Conservation (phyloP, 2,329 filamentous ascomycete genomes). For the Pyricularia sp. region DNA sequence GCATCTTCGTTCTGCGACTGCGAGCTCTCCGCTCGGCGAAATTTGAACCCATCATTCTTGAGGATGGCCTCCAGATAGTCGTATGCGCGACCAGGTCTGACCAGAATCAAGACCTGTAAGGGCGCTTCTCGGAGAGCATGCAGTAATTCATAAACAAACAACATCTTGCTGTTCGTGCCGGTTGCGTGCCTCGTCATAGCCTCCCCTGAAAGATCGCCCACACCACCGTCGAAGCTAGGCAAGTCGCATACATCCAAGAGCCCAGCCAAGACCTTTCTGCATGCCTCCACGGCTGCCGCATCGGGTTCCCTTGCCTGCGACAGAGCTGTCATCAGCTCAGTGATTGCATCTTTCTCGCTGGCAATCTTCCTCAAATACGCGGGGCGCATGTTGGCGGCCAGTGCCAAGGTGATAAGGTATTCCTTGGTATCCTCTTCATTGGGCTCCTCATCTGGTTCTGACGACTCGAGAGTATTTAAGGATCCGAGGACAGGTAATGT, state of each 20-base stretch:
- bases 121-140: conserved; percentile 30
- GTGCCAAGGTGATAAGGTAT: conserved; percentile 46
- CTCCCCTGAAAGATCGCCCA: conserved; percentile 28
- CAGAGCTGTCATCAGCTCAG: background rate
- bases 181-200: conserved; percentile 43
- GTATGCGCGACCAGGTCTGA: conserved; percentile 36
- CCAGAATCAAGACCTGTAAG: conserved; percentile 43
- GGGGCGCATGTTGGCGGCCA: conserved; percentile 41
- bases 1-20: conserved; percentile 8
- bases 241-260: conserved; percentile 49
- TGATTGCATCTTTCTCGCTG: background rate
- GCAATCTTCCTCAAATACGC: conserved; percentile 40
- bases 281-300: background rate
- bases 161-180: conserved; percentile 50
- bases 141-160: conserved; percentile 48
- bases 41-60: conserved; percentile 25
- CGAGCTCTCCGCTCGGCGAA: conserved; percentile 16
- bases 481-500: background rate
- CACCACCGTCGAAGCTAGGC: conserved; percentile 40
- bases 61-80: conserved; percentile 43
- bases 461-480: conserved; percentile 5
- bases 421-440: conserved; percentile 21
- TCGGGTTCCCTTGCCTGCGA: background rate
- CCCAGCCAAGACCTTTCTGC: conserved; percentile 13
- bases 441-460: conserved; percentile 2